Evolutionary conservation across 1,284 basidiomycete species (phyloP), one percentile per base, ranked within the genome.

Genomic region (Ustilago crameri): DNA sequence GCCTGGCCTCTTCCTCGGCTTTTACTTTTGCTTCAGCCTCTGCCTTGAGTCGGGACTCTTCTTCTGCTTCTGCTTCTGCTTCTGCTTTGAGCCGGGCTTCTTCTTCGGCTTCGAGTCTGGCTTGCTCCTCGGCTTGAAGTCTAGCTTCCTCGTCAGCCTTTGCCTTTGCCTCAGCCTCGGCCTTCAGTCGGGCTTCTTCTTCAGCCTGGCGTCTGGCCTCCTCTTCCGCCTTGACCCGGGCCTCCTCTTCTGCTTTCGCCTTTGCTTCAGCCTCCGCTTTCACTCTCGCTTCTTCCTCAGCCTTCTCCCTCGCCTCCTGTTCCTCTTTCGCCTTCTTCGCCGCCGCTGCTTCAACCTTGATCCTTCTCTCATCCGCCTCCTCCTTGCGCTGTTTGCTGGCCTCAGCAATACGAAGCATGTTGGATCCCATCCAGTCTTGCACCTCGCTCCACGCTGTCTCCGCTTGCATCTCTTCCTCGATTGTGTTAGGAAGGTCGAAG

Each of bases 201-300:
- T 48, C 32, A 0, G 8, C 51, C 20, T 56, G n/a, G 14, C 27
- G 37, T 54, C 18, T 22, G 15, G 24, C 30, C 48, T 56, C 20
- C 15, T n/a, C 3, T n/a, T 40, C 18, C 23, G 27, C 38, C 18
- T 59, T 30, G 32, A 32, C 55, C 8, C 34, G 30, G 17, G 37
- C 49, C n/a, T n/a, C n/a, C n/a, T n/a, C n/a, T n/a, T n/a, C n/a
- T n/a, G n/a, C n/a, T 35, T 58, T 42, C 9, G 41, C 62, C 26
- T 53, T 20, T 18, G 42, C 55, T 44, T 55, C 15, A 34, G 20
- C 48, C 41, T 60, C 32, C 1, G 56, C 51, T 17, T 54, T 26
- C 3, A 17, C 49, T 35, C 27, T 7, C 0, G 30, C 55, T 32
- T 46, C 38, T 22, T 35, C 27, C 44, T 48, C 32, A 0, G 8